Evolutionary conservation across 1,284 basidiomycete genomes (phyloP).

Genomic region (Agaricales sp.): DNA sequence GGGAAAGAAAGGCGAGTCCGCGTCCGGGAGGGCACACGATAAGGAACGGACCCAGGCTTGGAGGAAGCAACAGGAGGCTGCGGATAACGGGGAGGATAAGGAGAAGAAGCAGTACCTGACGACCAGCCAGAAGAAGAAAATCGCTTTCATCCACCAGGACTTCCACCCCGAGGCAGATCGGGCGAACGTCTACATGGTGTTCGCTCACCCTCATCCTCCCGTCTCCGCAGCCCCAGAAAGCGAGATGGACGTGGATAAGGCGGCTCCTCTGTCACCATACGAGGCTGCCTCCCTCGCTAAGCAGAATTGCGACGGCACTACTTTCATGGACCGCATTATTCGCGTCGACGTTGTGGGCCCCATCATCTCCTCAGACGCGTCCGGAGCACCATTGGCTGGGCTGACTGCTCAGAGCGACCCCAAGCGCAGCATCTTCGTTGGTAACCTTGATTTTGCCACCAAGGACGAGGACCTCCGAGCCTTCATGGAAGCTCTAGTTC

Average conservation of each 20-base stretch:
- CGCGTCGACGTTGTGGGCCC: conserved; percentile 62
- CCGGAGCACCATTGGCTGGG: conserved; percentile 6
- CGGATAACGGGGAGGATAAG: conserved; percentile 26
- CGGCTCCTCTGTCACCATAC: conserved; percentile 50
- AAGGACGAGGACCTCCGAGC: conserved; percentile 84
- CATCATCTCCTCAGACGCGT: conserved; percentile 9
- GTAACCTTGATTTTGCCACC: conserved; percentile 87
- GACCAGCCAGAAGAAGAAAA: conserved; percentile 83
- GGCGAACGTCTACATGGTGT: conserved; percentile 83
- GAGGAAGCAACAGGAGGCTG: conserved; percentile 41
- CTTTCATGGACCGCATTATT: conserved; percentile 68
- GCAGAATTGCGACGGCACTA: conserved; percentile 56
- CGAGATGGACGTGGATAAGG: background rate
- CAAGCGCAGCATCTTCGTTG: conserved; percentile 84
- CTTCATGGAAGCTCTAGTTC: conserved; percentile 79
- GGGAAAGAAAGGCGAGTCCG: conserved; percentile 21
- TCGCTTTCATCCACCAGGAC: conserved; percentile 90
- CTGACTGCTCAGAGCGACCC: conserved; percentile 39
- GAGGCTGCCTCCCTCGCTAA: conserved; percentile 60
- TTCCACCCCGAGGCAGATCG: conserved; percentile 64
- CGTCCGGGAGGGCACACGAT: conserved; percentile 37
- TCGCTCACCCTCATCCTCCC: conserved; percentile 58
- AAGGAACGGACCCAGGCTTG: conserved; percentile 59
- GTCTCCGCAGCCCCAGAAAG: conserved; percentile 36
- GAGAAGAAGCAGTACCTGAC: conserved; percentile 65